These are phyloP conservation scores for Glycine latifolia DNA, from an alignment of 306 rosid species.

Conservation along the genomic window DNA sequence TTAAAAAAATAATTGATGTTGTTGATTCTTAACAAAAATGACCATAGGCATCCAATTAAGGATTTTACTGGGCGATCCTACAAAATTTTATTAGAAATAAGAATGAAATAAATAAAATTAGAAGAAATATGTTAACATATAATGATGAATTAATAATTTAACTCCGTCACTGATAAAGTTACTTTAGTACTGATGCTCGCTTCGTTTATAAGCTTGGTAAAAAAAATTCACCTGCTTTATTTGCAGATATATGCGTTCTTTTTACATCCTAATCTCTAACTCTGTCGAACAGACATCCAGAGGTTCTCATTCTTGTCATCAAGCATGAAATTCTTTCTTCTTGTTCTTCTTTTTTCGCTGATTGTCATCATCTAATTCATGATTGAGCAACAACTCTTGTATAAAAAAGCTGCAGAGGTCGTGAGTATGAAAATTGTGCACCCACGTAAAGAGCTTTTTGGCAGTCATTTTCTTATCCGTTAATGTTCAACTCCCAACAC, in stretches of 20 bases:
- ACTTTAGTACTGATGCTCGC: background rate
- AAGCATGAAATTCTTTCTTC: background rate
- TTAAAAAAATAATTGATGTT: too few species aligned
- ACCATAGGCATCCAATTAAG: too few species aligned
- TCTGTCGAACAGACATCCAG: background rate
- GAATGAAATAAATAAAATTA: too few species aligned
- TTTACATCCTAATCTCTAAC: background rate
- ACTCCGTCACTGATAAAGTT: background rate
- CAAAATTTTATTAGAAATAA: too few species aligned
- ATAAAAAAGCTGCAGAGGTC: conserved; percentile 30
- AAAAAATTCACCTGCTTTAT: background rate
- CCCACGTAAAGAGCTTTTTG: conserved; percentile 15
- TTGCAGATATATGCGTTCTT: background rate
- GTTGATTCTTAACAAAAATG: too few species aligned
- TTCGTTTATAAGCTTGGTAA: background rate
- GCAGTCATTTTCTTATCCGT: conserved; percentile 43
- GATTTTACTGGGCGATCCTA: too few species aligned
- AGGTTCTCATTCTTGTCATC: background rate
- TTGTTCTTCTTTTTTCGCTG: background rate
- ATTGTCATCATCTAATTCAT: conserved; percentile 25
- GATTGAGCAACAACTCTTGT: conserved; percentile 32
- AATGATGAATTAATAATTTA: background rate
- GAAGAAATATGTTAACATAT: background rate
- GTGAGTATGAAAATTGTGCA: conserved; percentile 10
- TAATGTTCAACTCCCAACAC: conserved; percentile 36